Evolutionary conservation across 2,329 filamentous ascomycete species (phyloP).

Genomic region (Trichoderma sp.): DNA sequence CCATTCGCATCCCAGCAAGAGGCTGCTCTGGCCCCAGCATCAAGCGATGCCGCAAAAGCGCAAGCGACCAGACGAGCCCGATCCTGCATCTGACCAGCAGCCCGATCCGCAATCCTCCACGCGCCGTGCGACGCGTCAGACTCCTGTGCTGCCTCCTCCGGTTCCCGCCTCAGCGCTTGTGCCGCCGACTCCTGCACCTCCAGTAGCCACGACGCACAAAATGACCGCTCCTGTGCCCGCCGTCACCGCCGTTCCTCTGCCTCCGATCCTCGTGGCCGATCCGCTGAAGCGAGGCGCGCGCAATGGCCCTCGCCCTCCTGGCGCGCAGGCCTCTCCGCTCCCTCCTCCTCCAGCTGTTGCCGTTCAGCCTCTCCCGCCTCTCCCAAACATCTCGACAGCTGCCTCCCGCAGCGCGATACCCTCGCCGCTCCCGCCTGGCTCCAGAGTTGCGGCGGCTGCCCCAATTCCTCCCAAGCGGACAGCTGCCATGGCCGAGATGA

Average conservation of each 20-base stretch:
- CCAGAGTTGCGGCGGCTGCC: slow-evolving; percentile 1
- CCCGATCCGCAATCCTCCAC: slow-evolving; percentile 25
- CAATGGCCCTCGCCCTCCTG: slow-evolving; percentile 6
- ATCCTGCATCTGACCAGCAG: slow-evolving; percentile 26
- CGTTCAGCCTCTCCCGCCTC: background rate
- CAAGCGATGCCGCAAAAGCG: slow-evolving; percentile 39
- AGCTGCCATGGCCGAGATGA: slow-evolving; percentile 25
- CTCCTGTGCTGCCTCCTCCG: slow-evolving; percentile 33
- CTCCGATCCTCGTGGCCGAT: slow-evolving; percentile 11
- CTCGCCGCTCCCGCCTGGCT: slow-evolving; percentile 13
- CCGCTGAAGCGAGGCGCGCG: slow-evolving; percentile 15
- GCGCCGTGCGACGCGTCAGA: slow-evolving; percentile 43
- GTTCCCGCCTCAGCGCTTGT: slow-evolving; percentile 24
- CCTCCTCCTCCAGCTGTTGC: background rate
- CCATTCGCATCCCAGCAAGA: background rate
- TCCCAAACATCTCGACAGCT: background rate
- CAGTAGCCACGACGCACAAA: slow-evolving; percentile 2
- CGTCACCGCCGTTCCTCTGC: slow-evolving; percentile 19
- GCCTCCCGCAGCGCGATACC: background rate
- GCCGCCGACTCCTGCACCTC: slow-evolving; percentile 6
- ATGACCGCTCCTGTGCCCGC: slow-evolving; percentile 8
- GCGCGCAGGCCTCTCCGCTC: background rate
- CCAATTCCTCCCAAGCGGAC: background rate
- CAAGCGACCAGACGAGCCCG: slow-evolving; percentile 34
- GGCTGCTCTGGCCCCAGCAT: background rate